Base-by-base conservation (phyloP, 1,284 basidiomycete species). In the Schizophyllum commune region DNA sequence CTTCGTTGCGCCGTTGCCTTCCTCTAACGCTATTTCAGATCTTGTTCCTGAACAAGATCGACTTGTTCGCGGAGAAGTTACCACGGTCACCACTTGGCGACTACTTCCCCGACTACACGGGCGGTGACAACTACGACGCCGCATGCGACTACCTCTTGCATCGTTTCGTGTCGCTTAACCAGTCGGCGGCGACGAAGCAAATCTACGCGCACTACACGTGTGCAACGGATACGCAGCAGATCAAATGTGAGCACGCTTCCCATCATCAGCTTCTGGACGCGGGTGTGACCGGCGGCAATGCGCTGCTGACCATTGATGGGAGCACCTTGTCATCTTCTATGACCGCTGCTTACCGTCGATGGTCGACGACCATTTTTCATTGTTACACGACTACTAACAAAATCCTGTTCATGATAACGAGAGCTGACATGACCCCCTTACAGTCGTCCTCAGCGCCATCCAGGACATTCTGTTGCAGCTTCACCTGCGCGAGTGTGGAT, bases 11-110 rank as follows among this genome's bases (percentile, higher is more conserved):
- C 33, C 54, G 27, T 20, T 53, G 60, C 39, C 59, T 57, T 15
- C 4, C 13, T 3, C 53, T 27, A 27, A 20, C 20, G 9, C 6
- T 21, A 4, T 19, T 3, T 21, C 60, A 91, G 89, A 92, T 92
- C 67, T 77, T 93, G 56, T 94, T 95, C 85, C 75, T 95, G 67
- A 95, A 96, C 84, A 96, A 96, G 84, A 97, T 97, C 72, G 96
- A 98, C 76, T 77, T 98, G 60, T 98, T 99, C 77, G 89, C 91
- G 15, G 93, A 95, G 73, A 98, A 98, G 74, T 82, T 98, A 5
- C 90, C 91, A 1, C 79, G 86, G 60, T 96, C 93, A 57, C 95
- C 95, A 56, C 76, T 98, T 60, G 83, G 83, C 27, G 86, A 92
- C 72, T 96, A 94, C 77, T 98, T 98, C 86, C 91, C 92, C 7